Base-by-base conservation (phyloP, 2,329 filamentous ascomycete genomes). In the Paramyrothecium sp. region DNA sequence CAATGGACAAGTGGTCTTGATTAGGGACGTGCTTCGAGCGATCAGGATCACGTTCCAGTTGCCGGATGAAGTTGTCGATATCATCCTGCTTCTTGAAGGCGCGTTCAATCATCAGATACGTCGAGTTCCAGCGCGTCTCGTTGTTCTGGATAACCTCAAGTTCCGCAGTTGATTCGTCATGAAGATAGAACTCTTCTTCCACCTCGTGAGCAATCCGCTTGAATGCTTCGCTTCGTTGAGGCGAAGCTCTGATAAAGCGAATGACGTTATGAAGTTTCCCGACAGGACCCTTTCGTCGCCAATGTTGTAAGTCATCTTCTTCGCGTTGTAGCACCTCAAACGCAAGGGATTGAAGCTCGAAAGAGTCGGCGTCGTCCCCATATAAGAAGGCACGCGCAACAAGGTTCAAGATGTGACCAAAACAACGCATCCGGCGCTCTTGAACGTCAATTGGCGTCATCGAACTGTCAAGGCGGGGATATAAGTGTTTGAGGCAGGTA, bases 101-200 rank as follows among this genome's bases (percentile, higher is more conserved):
- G 20, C 54, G n/a, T 52, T 58, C 51, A 13, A 58, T 55, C 41
- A 56, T 54, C 26, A 56, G 47, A 33, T 54, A 56, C n/a, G 41
- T 56, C 23, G 23, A 56, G 49, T 55, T 53, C 54, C 23, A 58
- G 41, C 46, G 56, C 5, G 34, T 58, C 41, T 34, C n/a, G 20
- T 50, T 58, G 19, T 58, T 58, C 33, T 58, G 33, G 51, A 56
- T 56, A 16, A 58, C 54, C 54, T 58, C 54, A 10, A 56, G 54
- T 54, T 58, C 34, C 30, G 47, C 54, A 3, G 51, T 58, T 49
- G 46, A 54, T 23, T 58, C 51, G 49, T 58, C 56, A 38, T 26
- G 34, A 56, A 54, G 51, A 50, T 58, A 56, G 50, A 54, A 58
- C 51, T 13, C 57, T 47, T 54, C 54, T 21, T 56, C 54, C 52